Conservation (phyloP, 2,329 filamentous ascomycete genomes). For the Davidsoniella eucalypti region DNA sequence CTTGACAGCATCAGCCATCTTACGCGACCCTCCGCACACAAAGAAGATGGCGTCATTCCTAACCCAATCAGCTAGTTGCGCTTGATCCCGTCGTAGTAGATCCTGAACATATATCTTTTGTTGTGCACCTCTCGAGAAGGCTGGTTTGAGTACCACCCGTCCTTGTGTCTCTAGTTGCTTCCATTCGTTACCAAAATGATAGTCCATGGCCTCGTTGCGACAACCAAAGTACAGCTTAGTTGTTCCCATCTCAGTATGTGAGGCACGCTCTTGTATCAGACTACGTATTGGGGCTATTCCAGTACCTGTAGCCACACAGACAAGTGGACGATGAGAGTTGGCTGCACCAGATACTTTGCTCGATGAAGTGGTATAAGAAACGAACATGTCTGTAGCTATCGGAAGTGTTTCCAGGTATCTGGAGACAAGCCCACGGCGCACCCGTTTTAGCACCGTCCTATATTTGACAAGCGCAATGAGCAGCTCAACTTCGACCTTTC, state of each 20-base stretch:
- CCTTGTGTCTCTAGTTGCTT: slow-evolving; percentile 15
- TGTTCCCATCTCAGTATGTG: slow-evolving; percentile 9
- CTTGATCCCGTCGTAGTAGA: slow-evolving; percentile 20
- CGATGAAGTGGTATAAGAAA: slow-evolving; percentile 6
- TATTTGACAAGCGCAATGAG: slow-evolving; percentile 84
- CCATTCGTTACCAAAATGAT: slow-evolving; percentile 72
- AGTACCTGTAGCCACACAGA: slow-evolving; percentile 73
- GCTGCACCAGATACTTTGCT: slow-evolving; percentile 40
- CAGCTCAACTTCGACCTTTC: slow-evolving; percentile 41
- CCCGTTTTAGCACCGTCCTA: slow-evolving; percentile 68
- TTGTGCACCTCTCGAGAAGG: slow-evolving; percentile 31
- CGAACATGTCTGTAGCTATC: slow-evolving; percentile 21
- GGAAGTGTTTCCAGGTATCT: slow-evolving; percentile 58
- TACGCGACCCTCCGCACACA: slow-evolving; percentile 39
- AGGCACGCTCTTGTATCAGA: slow-evolving; percentile 61
- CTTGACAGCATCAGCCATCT: slow-evolving; percentile 41
- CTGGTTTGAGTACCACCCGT: slow-evolving; percentile 24
- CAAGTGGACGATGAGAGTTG: slow-evolving; percentile 36
- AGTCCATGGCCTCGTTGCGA: slow-evolving; percentile 59
- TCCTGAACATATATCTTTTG: slow-evolving; percentile 30
- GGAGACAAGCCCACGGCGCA: slow-evolving; percentile 77
- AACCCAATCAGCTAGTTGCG: slow-evolving; percentile 21
- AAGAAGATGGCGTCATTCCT: slow-evolving; percentile 28
- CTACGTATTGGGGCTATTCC: slow-evolving; percentile 73
- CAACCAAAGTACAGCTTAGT: slow-evolving; percentile 68